phyloP scores from a whole-genome alignment of 2,329 filamentous ascomycete genomes.

The Aspergillus brunneoviolaceus region DNA sequence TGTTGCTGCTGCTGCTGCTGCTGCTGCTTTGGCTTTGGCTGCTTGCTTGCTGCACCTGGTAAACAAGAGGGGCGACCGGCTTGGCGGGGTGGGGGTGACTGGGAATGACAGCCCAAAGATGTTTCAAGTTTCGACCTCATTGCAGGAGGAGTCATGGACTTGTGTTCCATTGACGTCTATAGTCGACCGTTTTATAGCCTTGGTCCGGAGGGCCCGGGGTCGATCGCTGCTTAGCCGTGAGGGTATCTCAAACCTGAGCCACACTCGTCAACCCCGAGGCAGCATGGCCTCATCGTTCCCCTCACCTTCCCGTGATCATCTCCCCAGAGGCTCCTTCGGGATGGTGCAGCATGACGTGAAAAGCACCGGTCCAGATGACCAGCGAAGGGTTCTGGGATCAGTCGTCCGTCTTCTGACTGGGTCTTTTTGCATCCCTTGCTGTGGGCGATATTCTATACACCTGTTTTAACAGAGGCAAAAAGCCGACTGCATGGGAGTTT shows the following conservation, averaged over 20 bases:
- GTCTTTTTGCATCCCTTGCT: background rate
- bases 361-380: slow-evolving; percentile 36
- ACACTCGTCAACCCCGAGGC: slow-evolving; percentile 42
- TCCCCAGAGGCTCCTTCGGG: slow-evolving; percentile 69
- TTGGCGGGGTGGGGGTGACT: slow-evolving; percentile 19
- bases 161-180: background rate
- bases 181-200: background rate
- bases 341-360: slow-evolving; percentile 87
- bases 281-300: slow-evolving; percentile 55
- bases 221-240: background rate
- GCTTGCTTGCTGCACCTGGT: background rate
- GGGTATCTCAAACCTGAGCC: background rate
- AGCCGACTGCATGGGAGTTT: background rate
- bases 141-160: background rate
- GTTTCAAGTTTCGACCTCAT: background rate
- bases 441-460: background rate
- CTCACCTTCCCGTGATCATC: slow-evolving; percentile 61
- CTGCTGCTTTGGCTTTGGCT: background rate
- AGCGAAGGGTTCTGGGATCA: background rate
- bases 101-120: slow-evolving; percentile 1
- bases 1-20: background rate
- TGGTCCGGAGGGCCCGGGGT: background rate
- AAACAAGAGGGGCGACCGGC: slow-evolving; percentile 11
- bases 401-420: background rate
- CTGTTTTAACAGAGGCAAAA: background rate